A percentile compares a stretch with the other conserved stretches of the same genome.
Conservation (phyloP, 306 rosid species). For the Acacia acuminata region DNA sequence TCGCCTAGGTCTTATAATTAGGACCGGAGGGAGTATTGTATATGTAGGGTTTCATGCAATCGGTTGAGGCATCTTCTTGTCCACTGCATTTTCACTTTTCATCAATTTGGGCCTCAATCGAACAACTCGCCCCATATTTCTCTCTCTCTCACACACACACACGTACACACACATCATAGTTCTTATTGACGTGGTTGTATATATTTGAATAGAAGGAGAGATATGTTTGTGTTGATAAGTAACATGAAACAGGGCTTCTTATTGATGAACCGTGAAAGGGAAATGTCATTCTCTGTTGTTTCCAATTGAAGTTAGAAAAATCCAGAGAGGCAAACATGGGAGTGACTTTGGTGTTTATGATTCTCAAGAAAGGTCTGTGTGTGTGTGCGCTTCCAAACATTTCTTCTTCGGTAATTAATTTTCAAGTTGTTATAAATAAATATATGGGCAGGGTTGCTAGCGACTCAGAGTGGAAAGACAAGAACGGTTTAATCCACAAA, state of each 20-base stretch:
- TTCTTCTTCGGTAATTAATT: too few relatives aligned
- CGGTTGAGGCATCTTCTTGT: slow-evolving; percentile 53
- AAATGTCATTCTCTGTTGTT: not conserved
- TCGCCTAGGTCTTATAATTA: too few relatives aligned
- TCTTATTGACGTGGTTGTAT: too few relatives aligned
- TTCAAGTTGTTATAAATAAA: too few relatives aligned
- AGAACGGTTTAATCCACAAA: slow-evolving; percentile 49
- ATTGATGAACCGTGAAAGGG: not conserved
- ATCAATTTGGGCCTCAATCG: slow-evolving; percentile 59
- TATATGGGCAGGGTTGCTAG: slow-evolving; percentile 57
- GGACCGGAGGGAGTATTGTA: too few relatives aligned
- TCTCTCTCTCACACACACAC: not conserved
- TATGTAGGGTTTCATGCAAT: slow-evolving; percentile 73
- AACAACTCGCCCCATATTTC: slow-evolving; percentile 60
- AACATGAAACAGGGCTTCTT: not conserved
- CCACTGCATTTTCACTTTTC: slow-evolving; percentile 41
- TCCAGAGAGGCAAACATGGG: not conserved
- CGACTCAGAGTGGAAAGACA: slow-evolving; percentile 68
- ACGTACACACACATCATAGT: too few relatives aligned
- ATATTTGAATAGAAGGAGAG: not conserved
- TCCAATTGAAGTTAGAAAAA: not conserved
- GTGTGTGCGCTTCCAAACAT: too few relatives aligned
- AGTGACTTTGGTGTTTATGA: not conserved
- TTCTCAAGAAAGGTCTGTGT: not conserved
- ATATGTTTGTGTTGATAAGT: not conserved